Evolutionary conservation across 2,329 filamentous ascomycete species (phyloP), one percentile per base, ranked within the genome.

Genomic region (Akanthomyces muscarius): DNA sequence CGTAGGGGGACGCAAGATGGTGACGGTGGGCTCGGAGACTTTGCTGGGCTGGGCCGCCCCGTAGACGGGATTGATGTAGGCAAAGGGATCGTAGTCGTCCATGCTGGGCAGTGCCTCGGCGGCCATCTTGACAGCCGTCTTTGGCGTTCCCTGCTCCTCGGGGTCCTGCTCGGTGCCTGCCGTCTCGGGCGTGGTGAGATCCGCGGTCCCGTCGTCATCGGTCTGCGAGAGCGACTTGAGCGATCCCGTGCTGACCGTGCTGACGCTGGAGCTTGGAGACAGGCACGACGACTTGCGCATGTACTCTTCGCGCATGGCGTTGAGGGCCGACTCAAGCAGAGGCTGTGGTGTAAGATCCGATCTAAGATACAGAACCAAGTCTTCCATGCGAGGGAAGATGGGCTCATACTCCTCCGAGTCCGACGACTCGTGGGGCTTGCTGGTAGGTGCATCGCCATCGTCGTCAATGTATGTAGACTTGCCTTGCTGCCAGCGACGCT

Each of bases 351-450:
- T 70, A 14, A 54, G 51, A 2, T 78, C 78, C 10, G 79, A 76
- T 16, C 78, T 80, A 62, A 88, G 79, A 52, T 83, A 76, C 28
- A 89, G 75, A 2, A 87, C 77, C 1, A 87, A 69, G 65, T 88
- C 82, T 68, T 88, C 86, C 0, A 76, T 68, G 48, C 85, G 72
- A 0, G 82, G 79, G 25, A 88, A 74, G 0, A 85, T 76, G 1
- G 81, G 75, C 41, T 77, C 73, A 45, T 78, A 78, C 3, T 41
- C 13, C 11, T 69, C 61, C 18, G 64, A 52, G 10, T 69, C 61
- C 4, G 5, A 7, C 18, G 64, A 47, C 16, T 67, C 8, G 18
- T 11, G 65, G 1, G 65, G 30, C 16, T 70, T 61, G 8, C 65
- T 57, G 2, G 73, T 67, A 7, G 69, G 28, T 8, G 70, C 1